Conservation (phyloP, 2,329 filamentous ascomycete species). For the Neoascochyta sp. region DNA sequence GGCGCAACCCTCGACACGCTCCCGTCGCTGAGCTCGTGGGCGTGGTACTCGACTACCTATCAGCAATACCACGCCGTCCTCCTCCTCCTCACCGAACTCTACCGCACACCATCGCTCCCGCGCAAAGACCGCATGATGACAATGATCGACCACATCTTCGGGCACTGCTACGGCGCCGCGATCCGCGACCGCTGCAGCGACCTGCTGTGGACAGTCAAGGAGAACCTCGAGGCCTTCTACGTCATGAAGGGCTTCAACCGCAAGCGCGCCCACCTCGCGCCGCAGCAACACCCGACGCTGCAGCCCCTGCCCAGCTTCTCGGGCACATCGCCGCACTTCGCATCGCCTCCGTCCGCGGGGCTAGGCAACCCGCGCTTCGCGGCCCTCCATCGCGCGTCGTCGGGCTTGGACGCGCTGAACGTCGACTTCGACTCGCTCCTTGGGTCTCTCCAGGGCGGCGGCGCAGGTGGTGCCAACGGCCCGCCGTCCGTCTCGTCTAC, state of each 20-base stretch:
- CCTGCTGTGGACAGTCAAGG: constrained; percentile 37
- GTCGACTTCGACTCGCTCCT: constrained; percentile 35
- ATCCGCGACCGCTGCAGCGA: constrained; percentile 35
- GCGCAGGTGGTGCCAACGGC: constrained; percentile 11
- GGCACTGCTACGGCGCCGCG: constrained; percentile 38
- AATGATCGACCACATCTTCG: constrained; percentile 40
- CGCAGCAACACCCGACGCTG: constrained; percentile 27
- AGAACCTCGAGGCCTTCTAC: constrained; percentile 40
- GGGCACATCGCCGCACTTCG: constrained; percentile 4
- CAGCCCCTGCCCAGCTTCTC: constrained; percentile 21
- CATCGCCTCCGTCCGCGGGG: too few species aligned
- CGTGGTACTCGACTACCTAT: constrained; percentile 39
- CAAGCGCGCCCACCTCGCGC: constrained; percentile 18
- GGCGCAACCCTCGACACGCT: constrained; percentile 39
- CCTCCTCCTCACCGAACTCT: constrained; percentile 37
- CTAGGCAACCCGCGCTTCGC: constrained; percentile 2
- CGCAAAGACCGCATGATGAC: constrained; percentile 38
- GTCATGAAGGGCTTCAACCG: constrained; percentile 39
- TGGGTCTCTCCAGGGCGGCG: constrained; percentile 22
- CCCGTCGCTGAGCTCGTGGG: constrained; percentile 34
- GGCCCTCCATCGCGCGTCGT: constrained; percentile 20
- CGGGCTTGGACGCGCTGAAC: constrained; percentile 24
- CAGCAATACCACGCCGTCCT: constrained; percentile 40
- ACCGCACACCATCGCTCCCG: constrained; percentile 35
- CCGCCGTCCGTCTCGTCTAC: too few species aligned